A percentile compares a stretch with the other conserved stretches of the same genome.
These are phyloP conservation scores for Auriscalpium microsporum DNA, from an alignment of 768 basidiomycete genomes.

Conservation along the genomic window DNA sequence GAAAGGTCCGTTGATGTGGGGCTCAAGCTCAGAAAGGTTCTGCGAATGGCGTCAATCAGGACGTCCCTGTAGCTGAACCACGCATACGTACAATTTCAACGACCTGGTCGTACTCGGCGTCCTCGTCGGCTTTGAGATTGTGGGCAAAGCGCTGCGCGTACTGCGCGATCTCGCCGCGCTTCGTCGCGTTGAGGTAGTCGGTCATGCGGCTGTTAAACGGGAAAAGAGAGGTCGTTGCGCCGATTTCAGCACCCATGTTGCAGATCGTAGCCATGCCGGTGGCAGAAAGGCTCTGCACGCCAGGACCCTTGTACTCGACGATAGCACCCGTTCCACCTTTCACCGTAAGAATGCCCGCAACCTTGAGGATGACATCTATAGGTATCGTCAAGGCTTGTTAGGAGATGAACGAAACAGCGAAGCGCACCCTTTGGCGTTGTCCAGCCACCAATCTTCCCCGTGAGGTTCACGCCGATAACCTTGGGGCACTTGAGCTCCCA, in stretches of 20 bases:
- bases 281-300: slow-evolving; percentile 93
- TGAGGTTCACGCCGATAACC: slow-evolving; percentile 95
- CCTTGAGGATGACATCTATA: slow-evolving; percentile 94
- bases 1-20: slow-evolving; percentile 99
- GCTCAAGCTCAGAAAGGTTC: slow-evolving; percentile 96
- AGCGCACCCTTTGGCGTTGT: slow-evolving; percentile 87
- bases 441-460: slow-evolving; percentile 94
- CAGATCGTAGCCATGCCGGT: slow-evolving; percentile 99
- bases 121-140: slow-evolving; percentile 84
- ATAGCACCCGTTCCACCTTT: slow-evolving; percentile 99
- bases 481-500: slow-evolving; percentile 99
- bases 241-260: slow-evolving; percentile 99
- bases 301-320: slow-evolving; percentile 92
- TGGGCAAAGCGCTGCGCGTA: slow-evolving; percentile 86
- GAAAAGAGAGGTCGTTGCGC: slow-evolving; percentile 98
- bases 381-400: slow-evolving; percentile 5
- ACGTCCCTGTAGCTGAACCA: no score
- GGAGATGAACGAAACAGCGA: neutral
- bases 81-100: slow-evolving; percentile 72
- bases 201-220: slow-evolving; percentile 96
- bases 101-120: slow-evolving; percentile 86
- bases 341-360: slow-evolving; percentile 97
- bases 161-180: slow-evolving; percentile 76
- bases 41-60: slow-evolving; percentile 17
- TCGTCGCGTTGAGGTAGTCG: slow-evolving; percentile 92